phyloP scores from a whole-genome alignment of 2,329 filamentous ascomycete species.

The Chrysoporthe cubensis region DNA sequence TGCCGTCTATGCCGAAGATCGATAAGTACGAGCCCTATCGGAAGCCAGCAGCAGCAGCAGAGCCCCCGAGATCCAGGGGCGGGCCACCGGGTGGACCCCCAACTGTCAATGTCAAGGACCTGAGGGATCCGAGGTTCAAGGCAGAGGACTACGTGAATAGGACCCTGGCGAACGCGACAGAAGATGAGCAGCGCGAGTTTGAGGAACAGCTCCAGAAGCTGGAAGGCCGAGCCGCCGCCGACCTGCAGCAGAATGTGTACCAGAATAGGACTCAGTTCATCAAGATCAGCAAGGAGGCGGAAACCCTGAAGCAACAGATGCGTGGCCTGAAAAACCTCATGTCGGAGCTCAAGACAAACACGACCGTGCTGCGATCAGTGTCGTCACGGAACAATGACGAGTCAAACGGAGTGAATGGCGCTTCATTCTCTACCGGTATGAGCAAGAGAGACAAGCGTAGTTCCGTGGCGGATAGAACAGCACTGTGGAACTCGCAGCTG shows the following conservation, averaged over 20 bases:
- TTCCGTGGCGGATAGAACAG: slow-evolving; percentile 75
- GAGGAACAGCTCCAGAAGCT: slow-evolving; percentile 76
- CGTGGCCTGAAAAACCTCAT: slow-evolving; percentile 85
- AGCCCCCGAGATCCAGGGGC: slow-evolving; percentile 36
- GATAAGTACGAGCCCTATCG: slow-evolving; percentile 60
- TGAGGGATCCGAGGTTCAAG: slow-evolving; percentile 76
- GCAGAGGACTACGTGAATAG: slow-evolving; percentile 60
- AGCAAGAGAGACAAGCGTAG: slow-evolving; percentile 83
- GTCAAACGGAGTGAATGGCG: slow-evolving; percentile 51
- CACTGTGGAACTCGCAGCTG: slow-evolving; percentile 71
- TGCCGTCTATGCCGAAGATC: slow-evolving; percentile 68
- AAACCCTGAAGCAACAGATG: slow-evolving; percentile 98
- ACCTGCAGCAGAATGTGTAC: slow-evolving; percentile 93
- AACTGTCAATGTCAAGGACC: slow-evolving; percentile 73
- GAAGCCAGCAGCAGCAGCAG: slow-evolving; percentile 29
- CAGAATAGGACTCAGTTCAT: slow-evolving; percentile 98
- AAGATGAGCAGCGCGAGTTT: slow-evolving; percentile 83
- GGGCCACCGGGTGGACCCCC: slow-evolving; percentile 58
- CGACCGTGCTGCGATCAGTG: slow-evolving; percentile 64
- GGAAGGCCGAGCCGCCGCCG: slow-evolving; percentile 76
- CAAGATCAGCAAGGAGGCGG: slow-evolving; percentile 98
- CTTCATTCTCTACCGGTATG: slow-evolving; percentile 55
- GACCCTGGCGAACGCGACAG: slow-evolving; percentile 81
- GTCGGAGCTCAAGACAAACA: slow-evolving; percentile 85
- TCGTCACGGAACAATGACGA: slow-evolving; percentile 57